These are phyloP conservation scores for Bacidia rubella DNA, from an alignment of 495 filamentous ascomycete species.

Conservation along the genomic window DNA sequence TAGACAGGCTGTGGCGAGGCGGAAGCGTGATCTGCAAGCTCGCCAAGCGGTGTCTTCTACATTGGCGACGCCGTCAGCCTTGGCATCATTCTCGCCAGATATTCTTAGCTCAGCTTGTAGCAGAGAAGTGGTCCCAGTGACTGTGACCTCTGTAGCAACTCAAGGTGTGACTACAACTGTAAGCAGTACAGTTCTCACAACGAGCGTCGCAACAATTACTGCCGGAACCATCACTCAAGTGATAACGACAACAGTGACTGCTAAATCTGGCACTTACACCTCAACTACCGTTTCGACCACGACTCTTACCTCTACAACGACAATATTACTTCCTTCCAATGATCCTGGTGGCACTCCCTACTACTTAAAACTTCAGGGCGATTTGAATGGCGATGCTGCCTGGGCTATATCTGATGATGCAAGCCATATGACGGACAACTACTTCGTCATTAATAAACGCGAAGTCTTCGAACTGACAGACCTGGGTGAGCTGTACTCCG, in stretches of 20 bases:
- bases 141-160: neutral
- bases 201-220: neutral
- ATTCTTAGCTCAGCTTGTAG: slow-evolving; percentile 3
- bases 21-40: neutral
- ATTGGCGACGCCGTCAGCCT: neutral
- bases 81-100: neutral
- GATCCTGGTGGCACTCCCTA: neutral
- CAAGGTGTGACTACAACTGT: neutral
- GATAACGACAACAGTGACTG: neutral
- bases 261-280: neutral
- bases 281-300: neutral
- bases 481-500: slow-evolving; percentile 4
- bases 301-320: slow-evolving; percentile 3
- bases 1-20: neutral
- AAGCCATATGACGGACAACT: slow-evolving; percentile 7
- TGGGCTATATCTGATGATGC: slow-evolving; percentile 3
- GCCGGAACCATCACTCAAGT: neutral
- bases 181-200: neutral
- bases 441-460: neutral
- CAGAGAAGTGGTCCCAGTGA: neutral
- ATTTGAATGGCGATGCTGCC: neutral
- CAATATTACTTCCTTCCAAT: neutral
- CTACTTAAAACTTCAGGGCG: neutral
- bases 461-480: slow-evolving; percentile 3
- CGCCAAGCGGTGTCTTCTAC: neutral